Evolutionary conservation across 768 basidiomycete species (phyloP), one percentile per base, ranked within the genome.

Genomic region (Trametes coccinea): DNA sequence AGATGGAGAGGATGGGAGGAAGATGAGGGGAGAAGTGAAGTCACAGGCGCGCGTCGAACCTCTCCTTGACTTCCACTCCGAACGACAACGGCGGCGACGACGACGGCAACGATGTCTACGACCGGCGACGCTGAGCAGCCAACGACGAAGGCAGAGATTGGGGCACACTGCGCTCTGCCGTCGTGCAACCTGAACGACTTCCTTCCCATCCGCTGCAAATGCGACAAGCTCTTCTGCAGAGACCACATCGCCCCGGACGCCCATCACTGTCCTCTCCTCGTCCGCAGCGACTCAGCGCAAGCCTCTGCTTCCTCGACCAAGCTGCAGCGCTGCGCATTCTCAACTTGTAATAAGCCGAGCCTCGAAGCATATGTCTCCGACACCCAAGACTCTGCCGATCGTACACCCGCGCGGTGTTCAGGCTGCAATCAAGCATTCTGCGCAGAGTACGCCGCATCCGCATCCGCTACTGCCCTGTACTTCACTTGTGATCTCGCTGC

Each of bases 201-300:
- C 62, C 80, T 94, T 0, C 92, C 92, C n/a, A 85, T 90, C 60
- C 72, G 74, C 52, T 94, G 92, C 69, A 67, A 68, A 31, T 93
- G 92, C 74, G 69, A 77, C 47, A 71, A 70, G 39, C 72, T 77
- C 59, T 92, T 84, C 73, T 94, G 92, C 76, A 78, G 77, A 10
- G 72, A 81, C 40, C 92, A 94, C 70, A 79, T 85, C 59, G 67
- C 76, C 13, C 81, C 83, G 7, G 84, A 86, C 40, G 68, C 71
- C n/a, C 92, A 94, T 69, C 62, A 74, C 17, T 94, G 92, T 70
- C 59, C 75, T 63, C 61, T 59, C 47, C 49, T 56, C 47, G 53
- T 7, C 17, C 47, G 60, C 31, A 43, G 41, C 41, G 13, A 34
- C 51, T 7, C 56, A 60, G 13, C 0, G 27, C 49, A 27, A 31